phyloP scores from a whole-genome alignment of 768 basidiomycete species.

The Lactifluus pinguis region DNA sequence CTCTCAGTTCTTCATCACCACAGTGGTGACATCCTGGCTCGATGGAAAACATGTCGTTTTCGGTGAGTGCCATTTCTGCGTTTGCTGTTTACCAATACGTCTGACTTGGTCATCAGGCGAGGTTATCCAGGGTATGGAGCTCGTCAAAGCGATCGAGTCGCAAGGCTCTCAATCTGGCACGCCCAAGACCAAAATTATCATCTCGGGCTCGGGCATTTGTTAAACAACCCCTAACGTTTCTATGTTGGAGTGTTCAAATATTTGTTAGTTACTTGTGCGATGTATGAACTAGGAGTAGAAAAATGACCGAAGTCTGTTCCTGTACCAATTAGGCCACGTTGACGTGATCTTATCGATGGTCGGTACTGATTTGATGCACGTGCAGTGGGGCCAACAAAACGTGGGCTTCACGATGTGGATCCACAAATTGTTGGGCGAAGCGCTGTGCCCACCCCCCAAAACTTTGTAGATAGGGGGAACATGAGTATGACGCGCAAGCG shows the following conservation, averaged over 20 bases:
- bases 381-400: background rate
- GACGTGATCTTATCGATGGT: constrained; percentile 14
- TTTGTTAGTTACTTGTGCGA: background rate
- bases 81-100: background rate
- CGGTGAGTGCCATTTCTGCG: constrained; percentile 35
- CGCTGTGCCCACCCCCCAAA: background rate
- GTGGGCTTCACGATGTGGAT: background rate
- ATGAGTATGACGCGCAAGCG: background rate
- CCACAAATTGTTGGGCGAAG: background rate
- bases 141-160: constrained; percentile 39
- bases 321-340: constrained; percentile 7
- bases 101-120: constrained; percentile 34
- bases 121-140: constrained; percentile 55
- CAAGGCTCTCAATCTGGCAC: constrained; percentile 33
- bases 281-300: constrained; percentile 6
- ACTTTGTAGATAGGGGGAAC: background rate
- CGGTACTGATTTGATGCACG: background rate
- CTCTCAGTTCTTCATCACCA: constrained; percentile 86
- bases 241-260: background rate
- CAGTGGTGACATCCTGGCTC: constrained; percentile 67
- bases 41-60: constrained; percentile 84
- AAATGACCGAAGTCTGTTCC: background rate
- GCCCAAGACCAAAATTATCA: constrained; percentile 39
- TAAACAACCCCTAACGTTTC: constrained; percentile 11
- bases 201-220: constrained; percentile 46